A percentile compares a stretch with the other conserved stretches of the same genome.
phyloP scores from a whole-genome alignment of 768 basidiomycete species.

The Mycena latifolia region DNA sequence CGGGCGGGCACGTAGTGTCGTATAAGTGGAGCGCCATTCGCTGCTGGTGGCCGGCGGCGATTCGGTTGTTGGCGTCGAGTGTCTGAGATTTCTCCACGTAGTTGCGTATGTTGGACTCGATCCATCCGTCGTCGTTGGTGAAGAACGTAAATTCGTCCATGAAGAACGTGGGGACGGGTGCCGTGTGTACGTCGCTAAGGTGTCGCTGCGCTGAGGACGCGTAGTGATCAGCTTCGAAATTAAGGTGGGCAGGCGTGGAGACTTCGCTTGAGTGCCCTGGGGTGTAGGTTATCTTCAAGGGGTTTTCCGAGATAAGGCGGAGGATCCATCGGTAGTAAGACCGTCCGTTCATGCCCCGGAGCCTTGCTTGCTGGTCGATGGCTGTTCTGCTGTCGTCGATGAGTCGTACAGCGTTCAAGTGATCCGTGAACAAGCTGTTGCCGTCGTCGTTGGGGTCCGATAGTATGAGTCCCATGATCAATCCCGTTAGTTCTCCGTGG shows the following conservation, averaged over 20 bases:
- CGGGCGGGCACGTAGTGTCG: conserved; percentile 24
- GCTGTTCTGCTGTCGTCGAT: conserved; percentile 35
- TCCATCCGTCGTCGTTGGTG: conserved; percentile 9
- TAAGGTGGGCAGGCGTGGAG: conserved; percentile 3
- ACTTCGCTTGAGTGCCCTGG: conserved; percentile 10
- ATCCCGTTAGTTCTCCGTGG: conserved; percentile 39
- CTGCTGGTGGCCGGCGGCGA: not conserved
- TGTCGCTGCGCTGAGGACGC: conserved; percentile 18
- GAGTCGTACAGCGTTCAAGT: conserved; percentile 39
- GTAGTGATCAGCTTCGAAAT: conserved; percentile 24
- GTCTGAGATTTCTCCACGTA: too few species aligned
- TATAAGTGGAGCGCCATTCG: conserved; percentile 1
- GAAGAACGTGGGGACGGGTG: conserved; percentile 31
- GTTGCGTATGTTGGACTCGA: conserved; percentile 18
- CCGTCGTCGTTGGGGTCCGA: not conserved
- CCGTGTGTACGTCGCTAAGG: not conserved
- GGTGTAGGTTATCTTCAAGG: conserved; percentile 1
- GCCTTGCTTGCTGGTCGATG: conserved; percentile 22
- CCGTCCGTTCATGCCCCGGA: conserved; percentile 36
- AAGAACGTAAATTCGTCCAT: conserved; percentile 28
- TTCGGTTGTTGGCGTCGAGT: too few species aligned
- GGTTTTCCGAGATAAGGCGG: not conserved
- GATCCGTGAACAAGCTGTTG: conserved; percentile 36
- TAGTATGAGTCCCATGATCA: conserved; percentile 34
- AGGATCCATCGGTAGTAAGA: conserved; percentile 42